Percentiles rank a stretch among this genome's conserved stretches.
These are phyloP conservation scores for Piper betle DNA, from an alignment of 164 flowering plant genomes.

Conservation along the genomic window DNA sequence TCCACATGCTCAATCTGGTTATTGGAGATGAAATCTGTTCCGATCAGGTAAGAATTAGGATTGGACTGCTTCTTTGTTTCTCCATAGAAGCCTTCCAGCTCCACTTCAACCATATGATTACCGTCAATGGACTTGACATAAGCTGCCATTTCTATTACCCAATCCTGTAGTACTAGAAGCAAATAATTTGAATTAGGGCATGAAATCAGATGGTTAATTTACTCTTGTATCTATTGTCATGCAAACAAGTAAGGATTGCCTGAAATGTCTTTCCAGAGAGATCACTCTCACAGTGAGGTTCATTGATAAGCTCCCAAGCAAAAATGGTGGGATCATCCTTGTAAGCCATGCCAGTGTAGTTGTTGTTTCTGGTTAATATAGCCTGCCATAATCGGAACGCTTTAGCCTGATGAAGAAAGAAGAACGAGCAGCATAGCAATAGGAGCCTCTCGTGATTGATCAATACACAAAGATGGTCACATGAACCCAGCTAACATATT, in stretches of 20 bases:
- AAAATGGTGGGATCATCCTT: slow-evolving; percentile 79
- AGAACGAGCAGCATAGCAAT: neutral
- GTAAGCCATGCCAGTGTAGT: slow-evolving; percentile 48
- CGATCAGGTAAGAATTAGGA: slow-evolving; percentile 13
- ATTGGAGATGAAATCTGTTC: slow-evolving; percentile 39
- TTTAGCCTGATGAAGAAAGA: neutral
- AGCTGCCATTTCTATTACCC: slow-evolving; percentile 26
- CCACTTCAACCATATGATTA: slow-evolving; percentile 37
- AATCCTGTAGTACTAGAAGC: slow-evolving; percentile 6
- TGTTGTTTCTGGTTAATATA: slow-evolving; percentile 51
- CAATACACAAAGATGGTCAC: no score
- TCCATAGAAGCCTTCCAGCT: slow-evolving; percentile 48
- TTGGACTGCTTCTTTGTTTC: slow-evolving; percentile 23
- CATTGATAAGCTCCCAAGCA: slow-evolving; percentile 98
- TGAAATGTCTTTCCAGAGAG: slow-evolving; percentile 70
- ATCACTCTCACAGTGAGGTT: slow-evolving; percentile 78
- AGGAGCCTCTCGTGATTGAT: no score
- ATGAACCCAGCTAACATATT: no score
- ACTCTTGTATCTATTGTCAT: neutral
- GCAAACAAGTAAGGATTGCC: slow-evolving; percentile 15
- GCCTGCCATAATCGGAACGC: slow-evolving; percentile 23
- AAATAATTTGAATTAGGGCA: neutral
- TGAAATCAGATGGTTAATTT: neutral
- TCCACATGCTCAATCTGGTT: slow-evolving; percentile 26
- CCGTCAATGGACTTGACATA: slow-evolving; percentile 38